Base-by-base conservation (phyloP, 75 land plant species). In the Picea sitchensis region DNA sequence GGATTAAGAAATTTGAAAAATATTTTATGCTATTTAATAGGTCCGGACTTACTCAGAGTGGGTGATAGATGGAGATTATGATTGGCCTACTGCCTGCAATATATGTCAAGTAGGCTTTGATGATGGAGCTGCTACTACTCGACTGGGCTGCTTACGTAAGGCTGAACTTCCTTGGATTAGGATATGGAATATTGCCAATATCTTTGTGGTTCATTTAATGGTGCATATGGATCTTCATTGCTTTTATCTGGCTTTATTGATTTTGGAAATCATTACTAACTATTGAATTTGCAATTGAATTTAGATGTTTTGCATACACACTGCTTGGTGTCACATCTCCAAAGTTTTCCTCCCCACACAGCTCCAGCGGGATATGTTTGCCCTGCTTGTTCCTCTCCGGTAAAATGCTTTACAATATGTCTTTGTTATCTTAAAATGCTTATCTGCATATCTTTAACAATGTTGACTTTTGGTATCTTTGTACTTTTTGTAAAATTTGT, bases 41-140 rank as follows among this genome's bases (percentile, higher is more conserved):
- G 91, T 97, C 11, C 90, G 89, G 65, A 95, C 95, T 18, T 97
- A 97, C 83, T 93, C 99, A 21, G 99, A 97, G 60, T 97, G 99
- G 99, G 99, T 97, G 47, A 89, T 97, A 51, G 93, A 97, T 91
- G 99, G 98, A 65, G 98, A 95, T 73, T 97, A 95, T 89, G 99
- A 95, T 83, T 97, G 99, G 99, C 99, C 99, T 59, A 85, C 94
- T 21, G 86, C 76, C 8, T 97, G 99, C 75, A 85, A 86, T 56
- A 21, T 73, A 15, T 97, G 99, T 77, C 82, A 92, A 76, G 81
- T 79, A 59, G 82, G 76, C 7, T 83, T 97, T 26, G 90, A 89
- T 59, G 91, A 82, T 62, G 92, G 82, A 77, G 76, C 65, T 12
- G 84, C 84, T 65, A 92, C 91, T 4, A 92, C 92, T 62, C 91